A percentile compares a stretch with the other conserved stretches of the same genome.
phyloP scores from a whole-genome alignment of 2,329 filamentous ascomycete species.

The Xylaria digitata region DNA sequence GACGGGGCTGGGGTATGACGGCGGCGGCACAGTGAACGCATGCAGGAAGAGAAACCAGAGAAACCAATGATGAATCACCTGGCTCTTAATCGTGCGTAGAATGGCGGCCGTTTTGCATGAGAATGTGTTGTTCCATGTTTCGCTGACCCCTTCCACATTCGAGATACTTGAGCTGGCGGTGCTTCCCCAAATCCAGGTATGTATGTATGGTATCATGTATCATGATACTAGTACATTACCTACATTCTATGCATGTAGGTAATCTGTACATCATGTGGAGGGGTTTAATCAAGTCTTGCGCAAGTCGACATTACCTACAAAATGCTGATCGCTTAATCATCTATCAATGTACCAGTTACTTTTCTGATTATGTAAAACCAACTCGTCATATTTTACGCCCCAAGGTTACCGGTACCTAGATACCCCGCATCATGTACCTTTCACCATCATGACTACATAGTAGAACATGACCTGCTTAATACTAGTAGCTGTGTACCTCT shows the following conservation, averaged over 20 bases:
- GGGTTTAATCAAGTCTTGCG: constrained; percentile 8
- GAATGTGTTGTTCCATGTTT: constrained; percentile 11
- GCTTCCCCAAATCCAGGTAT: not conserved
- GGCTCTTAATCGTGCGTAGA: not conserved
- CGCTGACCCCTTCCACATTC: constrained; percentile 9
- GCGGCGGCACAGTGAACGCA: not conserved
- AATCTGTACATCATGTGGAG: constrained; percentile 13
- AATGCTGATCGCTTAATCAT: not conserved
- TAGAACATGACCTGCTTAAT: too few species aligned
- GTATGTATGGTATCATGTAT: not conserved
- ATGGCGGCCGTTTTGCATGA: constrained; percentile 2
- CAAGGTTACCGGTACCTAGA: constrained; percentile 13
- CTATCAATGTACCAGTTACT: constrained; percentile 16
- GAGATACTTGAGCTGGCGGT: not conserved
- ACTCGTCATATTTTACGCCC: not conserved
- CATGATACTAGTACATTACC: not conserved
- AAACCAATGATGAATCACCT: constrained; percentile 14
- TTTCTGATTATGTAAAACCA: constrained; percentile 11
- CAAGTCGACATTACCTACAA: not conserved
- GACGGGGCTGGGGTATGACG: not conserved
- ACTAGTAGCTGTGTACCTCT: too few species aligned
- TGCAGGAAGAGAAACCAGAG: constrained; percentile 3
- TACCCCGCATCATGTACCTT: constrained; percentile 30
- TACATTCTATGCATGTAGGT: not conserved
- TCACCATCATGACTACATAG: too few species aligned